Evolutionary conservation across 257 asterid species (phyloP), one percentile per base, ranked within the genome.

Genomic region (Henckelia pumila): DNA sequence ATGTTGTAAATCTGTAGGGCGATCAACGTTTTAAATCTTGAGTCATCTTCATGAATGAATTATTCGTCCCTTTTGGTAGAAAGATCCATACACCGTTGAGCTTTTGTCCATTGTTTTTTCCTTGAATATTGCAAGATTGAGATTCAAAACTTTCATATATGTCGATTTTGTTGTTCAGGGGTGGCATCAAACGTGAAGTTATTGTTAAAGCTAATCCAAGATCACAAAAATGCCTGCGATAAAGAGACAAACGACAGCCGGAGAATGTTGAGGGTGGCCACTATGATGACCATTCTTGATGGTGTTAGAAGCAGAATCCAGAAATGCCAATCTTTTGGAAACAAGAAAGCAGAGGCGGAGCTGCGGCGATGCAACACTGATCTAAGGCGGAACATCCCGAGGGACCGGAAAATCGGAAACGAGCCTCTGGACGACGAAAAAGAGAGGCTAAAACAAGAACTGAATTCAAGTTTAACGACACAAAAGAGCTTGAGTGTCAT

Each of bases 201-300:
- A 40, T 63, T 91, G 5, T 57, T 91, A 67, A 88, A 91, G 69
- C 79, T 91, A 32, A 85, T 88, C 68, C 82, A 91, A 66, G 96
- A 88, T 24, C 96, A 91, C 76, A 83, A 88, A 77, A 83, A 81
- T 28, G 91, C 91, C 8, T 84, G 86, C 58, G 69, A 76, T 25
- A 86, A 79, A 67, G 84, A 78, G 56, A 76, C 73, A 23, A 82
- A 77, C 8, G 96, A 86, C 78, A 78, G 85, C 55, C 63, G 95
- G 9, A 83, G 90, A 69, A 88, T 83, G 91, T 82, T 91, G 63
- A 83, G 97, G 83, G 97, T 91, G 71, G 95, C 93, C 19, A 85
- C 91, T 24, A 91, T 91, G 92, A 79, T 91, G 83, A 82, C 97
- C 3, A 91, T 88, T 63, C 81, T 91, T 8, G 97, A 86, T 33